Conservation (phyloP, 192 early-diverging fungal genomes). For the Rhizoclosmatium sp. region DNA sequence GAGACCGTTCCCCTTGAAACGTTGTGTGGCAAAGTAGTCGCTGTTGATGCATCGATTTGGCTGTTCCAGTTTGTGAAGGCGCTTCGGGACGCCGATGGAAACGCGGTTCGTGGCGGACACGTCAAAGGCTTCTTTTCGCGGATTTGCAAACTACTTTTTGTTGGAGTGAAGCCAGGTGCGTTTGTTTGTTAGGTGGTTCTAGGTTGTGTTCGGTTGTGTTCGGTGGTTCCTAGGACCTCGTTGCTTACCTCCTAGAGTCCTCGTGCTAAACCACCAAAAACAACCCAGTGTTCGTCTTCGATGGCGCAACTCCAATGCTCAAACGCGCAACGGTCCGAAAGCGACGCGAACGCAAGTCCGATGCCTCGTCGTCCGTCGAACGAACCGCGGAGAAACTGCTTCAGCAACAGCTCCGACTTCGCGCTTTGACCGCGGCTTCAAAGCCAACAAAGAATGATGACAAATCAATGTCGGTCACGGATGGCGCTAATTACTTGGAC, state of each 20-base stretch:
- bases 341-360: constrained; percentile 53
- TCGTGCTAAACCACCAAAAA: neutral
- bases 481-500: neutral
- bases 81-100: constrained; percentile 89
- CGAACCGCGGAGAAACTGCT: constrained; percentile 86
- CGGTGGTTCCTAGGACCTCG: neutral
- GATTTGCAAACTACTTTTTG: constrained; percentile 92
- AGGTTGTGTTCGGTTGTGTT: neutral
- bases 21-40: constrained; percentile 76
- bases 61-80: constrained; percentile 96
- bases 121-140: constrained; percentile 92
- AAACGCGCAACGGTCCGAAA: constrained; percentile 73
- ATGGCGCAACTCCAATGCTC: constrained; percentile 87
- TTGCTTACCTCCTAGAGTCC: neutral
- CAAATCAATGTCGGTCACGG: neutral
- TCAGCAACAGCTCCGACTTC: constrained; percentile 77
- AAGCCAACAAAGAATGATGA: neutral
- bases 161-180: constrained; percentile 76
- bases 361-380: constrained; percentile 61
- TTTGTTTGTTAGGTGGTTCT: constrained; percentile 72
- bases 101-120: constrained; percentile 82
- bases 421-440: constrained; percentile 56
- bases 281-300: constrained; percentile 89
- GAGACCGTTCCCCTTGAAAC: constrained; percentile 82
- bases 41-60: constrained; percentile 98